Conservation (phyloP, 2,329 filamentous ascomycete genomes). For the Cercospora canescens region DNA sequence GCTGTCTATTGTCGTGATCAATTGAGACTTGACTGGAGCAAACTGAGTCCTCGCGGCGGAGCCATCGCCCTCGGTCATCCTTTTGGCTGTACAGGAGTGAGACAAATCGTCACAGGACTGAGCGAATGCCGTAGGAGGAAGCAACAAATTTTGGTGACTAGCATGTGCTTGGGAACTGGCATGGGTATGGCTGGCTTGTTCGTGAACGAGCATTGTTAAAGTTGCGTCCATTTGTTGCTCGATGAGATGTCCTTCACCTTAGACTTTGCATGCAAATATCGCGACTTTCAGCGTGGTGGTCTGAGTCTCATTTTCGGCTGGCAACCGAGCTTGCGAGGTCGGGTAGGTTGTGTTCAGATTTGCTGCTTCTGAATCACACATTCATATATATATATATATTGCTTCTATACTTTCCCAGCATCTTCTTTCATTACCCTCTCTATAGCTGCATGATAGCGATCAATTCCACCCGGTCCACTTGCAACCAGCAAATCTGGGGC, state of each 20-base stretch:
- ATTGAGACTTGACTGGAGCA: conserved; percentile 65
- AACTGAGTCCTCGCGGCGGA: conserved; percentile 86
- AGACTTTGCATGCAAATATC: too few relatives aligned
- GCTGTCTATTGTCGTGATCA: conserved; percentile 69
- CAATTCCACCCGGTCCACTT: background rate
- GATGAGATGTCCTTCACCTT: too few relatives aligned
- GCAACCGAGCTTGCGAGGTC: too few relatives aligned
- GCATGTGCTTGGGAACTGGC: conserved; percentile 68
- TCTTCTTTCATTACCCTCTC: background rate
- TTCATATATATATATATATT: too few relatives aligned
- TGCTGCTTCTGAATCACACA: too few relatives aligned
- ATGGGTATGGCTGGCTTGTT: conserved; percentile 38
- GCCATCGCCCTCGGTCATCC: conserved; percentile 85
- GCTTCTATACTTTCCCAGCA: background rate
- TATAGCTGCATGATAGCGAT: background rate
- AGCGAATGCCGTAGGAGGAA: conserved; percentile 63
- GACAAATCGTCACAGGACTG: conserved; percentile 75
- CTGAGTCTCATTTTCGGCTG: too few relatives aligned
- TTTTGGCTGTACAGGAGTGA: conserved; percentile 79
- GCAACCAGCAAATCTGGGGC: background rate
- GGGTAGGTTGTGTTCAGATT: too few relatives aligned
- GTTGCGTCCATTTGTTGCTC: too few relatives aligned
- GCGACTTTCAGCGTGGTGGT: too few relatives aligned
- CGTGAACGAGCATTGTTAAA: background rate
- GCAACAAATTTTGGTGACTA: conserved; percentile 77